A percentile compares a stretch with the other conserved stretches of the same genome.
Conservation (phyloP, 257 asterid species). For the Coffea canephora region DNA sequence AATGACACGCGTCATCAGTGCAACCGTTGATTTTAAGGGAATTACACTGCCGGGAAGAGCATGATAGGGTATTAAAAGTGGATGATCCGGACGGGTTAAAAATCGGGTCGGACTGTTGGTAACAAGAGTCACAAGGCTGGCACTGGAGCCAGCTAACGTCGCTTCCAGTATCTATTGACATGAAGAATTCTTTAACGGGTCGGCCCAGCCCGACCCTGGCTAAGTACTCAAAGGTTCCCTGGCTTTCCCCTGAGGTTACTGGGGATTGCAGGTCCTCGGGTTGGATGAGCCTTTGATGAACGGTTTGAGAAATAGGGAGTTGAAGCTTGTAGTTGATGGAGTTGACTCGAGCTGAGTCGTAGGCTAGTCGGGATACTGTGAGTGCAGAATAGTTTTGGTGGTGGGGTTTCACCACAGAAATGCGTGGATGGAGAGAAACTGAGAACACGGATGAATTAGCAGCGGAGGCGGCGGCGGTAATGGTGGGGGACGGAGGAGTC, state of each 20-base stretch:
- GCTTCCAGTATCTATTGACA: slow-evolving; percentile 59
- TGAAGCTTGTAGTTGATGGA: slow-evolving; percentile 30
- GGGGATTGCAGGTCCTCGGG: slow-evolving; percentile 39
- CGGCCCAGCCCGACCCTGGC: slow-evolving; percentile 59
- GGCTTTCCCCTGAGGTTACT: slow-evolving; percentile 39
- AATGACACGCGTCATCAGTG: slow-evolving; percentile 27
- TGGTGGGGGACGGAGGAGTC: background rate
- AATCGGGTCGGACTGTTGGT: slow-evolving; percentile 52
- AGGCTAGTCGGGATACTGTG: slow-evolving; percentile 45
- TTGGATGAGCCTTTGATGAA: background rate
- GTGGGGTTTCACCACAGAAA: slow-evolving; percentile 21
- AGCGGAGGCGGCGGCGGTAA: background rate
- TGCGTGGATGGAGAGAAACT: slow-evolving; percentile 49
- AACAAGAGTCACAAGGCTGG: slow-evolving; percentile 56
- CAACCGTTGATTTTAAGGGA: slow-evolving; percentile 41
- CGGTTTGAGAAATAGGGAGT: background rate
- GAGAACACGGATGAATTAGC: slow-evolving; percentile 23
- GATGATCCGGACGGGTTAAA: slow-evolving; percentile 46
- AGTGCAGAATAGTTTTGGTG: slow-evolving; percentile 43
- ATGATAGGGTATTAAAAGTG: slow-evolving; percentile 38
- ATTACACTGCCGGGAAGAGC: slow-evolving; percentile 42
- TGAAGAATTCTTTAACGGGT: slow-evolving; percentile 37
- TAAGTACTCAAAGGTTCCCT: slow-evolving; percentile 68
- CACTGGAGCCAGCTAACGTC: slow-evolving; percentile 76
- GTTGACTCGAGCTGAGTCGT: slow-evolving; percentile 45